A percentile compares a stretch with the other conserved stretches of the same genome.
Evolutionary conservation across 2,329 filamentous ascomycete species (phyloP).

Genomic region (Samsoniella hepiali): DNA sequence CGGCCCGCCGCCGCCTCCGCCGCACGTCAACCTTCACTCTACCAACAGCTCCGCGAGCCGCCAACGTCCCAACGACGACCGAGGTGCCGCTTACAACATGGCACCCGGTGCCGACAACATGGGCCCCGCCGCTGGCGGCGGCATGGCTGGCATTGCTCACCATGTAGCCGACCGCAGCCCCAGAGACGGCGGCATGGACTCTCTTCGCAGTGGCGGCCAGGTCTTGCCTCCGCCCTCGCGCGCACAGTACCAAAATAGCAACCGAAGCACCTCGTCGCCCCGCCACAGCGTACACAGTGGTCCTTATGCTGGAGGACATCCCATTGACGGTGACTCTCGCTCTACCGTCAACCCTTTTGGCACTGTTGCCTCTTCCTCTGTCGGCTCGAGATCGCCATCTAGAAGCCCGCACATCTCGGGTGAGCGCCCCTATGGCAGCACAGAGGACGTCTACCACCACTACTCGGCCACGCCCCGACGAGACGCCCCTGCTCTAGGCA

Average conservation of each 20-base stretch:
- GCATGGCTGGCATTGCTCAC: slow-evolving; percentile 65
- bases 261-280: background rate
- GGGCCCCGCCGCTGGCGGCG: slow-evolving; percentile 55
- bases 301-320: slow-evolving; percentile 23
- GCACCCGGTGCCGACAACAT: slow-evolving; percentile 68
- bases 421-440: slow-evolving; percentile 43
- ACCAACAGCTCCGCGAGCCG: slow-evolving; percentile 21
- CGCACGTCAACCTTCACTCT: slow-evolving; percentile 26
- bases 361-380: slow-evolving; percentile 30
- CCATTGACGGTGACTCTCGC: slow-evolving; percentile 39
- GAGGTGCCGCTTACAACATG: slow-evolving; percentile 33
- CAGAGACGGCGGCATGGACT: slow-evolving; percentile 58
- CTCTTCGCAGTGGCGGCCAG: slow-evolving; percentile 45
- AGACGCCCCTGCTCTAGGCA: slow-evolving; percentile 50
- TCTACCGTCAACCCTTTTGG: slow-evolving; percentile 41
- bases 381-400: slow-evolving; percentile 41
- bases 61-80: slow-evolving; percentile 25
- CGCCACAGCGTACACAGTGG: slow-evolving; percentile 17
- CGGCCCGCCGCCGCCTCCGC: slow-evolving; percentile 20
- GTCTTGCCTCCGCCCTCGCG: slow-evolving; percentile 38
- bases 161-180: slow-evolving; percentile 63
- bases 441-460: slow-evolving; percentile 64
- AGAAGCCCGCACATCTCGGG: slow-evolving; percentile 48
- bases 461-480: slow-evolving; percentile 44
- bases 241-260: slow-evolving; percentile 25